phyloP scores from a whole-genome alignment of 1,139 yeast species.

The Debaryomyces subglobosus region DNA sequence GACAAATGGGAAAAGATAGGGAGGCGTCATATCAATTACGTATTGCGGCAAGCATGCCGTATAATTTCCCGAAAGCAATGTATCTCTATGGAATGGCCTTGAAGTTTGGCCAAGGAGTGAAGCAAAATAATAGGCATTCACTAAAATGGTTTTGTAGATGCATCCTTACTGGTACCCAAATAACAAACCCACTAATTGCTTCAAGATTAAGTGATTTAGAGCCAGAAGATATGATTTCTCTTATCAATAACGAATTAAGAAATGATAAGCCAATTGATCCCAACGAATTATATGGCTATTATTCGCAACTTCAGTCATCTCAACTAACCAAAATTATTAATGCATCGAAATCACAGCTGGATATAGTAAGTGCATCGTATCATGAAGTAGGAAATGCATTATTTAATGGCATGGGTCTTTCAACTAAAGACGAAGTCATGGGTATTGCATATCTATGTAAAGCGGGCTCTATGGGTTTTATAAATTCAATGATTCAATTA shows the following conservation, averaged over 20 bases:
- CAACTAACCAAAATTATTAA: slow-evolving; percentile 32
- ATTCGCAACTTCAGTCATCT: slow-evolving; percentile 27
- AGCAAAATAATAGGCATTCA: slow-evolving; percentile 58
- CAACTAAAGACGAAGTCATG: slow-evolving; percentile 52
- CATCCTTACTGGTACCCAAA: slow-evolving; percentile 22
- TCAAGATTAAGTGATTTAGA: slow-evolving; percentile 31
- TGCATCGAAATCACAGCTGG: slow-evolving; percentile 30
- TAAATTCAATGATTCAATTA: slow-evolving; percentile 69
- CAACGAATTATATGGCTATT: slow-evolving; percentile 26
- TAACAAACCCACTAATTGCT: slow-evolving; percentile 15
- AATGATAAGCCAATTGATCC: slow-evolving; percentile 35
- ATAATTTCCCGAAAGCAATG: slow-evolving; percentile 63
- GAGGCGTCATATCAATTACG: slow-evolving; percentile 74
- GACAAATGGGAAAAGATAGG: slow-evolving; percentile 61
- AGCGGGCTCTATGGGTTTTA: slow-evolving; percentile 71
- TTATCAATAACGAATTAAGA: slow-evolving; percentile 29
- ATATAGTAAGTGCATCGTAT: slow-evolving; percentile 36
- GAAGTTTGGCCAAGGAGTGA: slow-evolving; percentile 71
- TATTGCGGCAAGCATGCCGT: slow-evolving; percentile 61
- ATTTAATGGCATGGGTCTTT: slow-evolving; percentile 62
- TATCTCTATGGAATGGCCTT: slow-evolving; percentile 70
- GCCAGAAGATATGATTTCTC: slow-evolving; percentile 34
- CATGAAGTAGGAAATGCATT: slow-evolving; percentile 65
- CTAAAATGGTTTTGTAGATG: slow-evolving; percentile 61
- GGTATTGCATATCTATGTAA: slow-evolving; percentile 66